These are phyloP conservation scores for Rhypophila decipiens DNA, from an alignment of 495 filamentous ascomycete species.

Conservation along the genomic window DNA sequence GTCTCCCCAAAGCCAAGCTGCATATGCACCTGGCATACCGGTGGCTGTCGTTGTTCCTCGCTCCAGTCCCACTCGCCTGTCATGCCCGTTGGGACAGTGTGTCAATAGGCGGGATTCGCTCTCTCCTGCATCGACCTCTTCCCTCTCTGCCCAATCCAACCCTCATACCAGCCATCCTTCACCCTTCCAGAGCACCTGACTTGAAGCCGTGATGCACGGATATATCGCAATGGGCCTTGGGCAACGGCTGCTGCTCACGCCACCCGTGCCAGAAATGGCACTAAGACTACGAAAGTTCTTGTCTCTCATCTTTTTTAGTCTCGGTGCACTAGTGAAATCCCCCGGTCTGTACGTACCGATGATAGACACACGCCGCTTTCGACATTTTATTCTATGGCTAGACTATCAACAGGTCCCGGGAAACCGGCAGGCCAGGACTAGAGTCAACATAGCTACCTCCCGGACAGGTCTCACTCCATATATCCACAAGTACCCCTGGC, in stretches of 20 bases:
- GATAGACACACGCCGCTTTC: conserved; percentile 3
- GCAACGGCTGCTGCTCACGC: conserved; percentile 4
- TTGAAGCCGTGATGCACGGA: conserved; percentile 3
- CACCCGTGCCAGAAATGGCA: conserved; percentile 8
- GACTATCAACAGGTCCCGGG: background rate
- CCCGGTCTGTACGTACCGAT: too few species aligned
- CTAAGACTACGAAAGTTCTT: background rate
- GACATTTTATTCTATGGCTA: too few species aligned
- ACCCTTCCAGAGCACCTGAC: conserved; percentile 10
- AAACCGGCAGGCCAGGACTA: background rate
- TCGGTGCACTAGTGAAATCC: too few species aligned
- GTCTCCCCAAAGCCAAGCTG: too few species aligned
- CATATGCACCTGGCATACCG: background rate
- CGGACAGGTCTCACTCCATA: too few species aligned
- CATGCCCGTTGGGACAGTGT: background rate
- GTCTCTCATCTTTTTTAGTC: too few species aligned
- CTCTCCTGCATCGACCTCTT: conserved; percentile 12
- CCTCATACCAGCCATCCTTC: conserved; percentile 3
- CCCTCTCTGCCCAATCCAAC: conserved; percentile 14
- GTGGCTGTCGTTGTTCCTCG: background rate
- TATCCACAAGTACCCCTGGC: too few species aligned
- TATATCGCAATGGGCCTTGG: conserved; percentile 13
- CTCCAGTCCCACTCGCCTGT: background rate
- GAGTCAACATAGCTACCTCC: too few species aligned
- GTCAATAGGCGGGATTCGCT: conserved; percentile 1